Evolutionary conservation across 2,329 filamentous ascomycete genomes (phyloP).

Genomic region (Aspergillus alliaceus): DNA sequence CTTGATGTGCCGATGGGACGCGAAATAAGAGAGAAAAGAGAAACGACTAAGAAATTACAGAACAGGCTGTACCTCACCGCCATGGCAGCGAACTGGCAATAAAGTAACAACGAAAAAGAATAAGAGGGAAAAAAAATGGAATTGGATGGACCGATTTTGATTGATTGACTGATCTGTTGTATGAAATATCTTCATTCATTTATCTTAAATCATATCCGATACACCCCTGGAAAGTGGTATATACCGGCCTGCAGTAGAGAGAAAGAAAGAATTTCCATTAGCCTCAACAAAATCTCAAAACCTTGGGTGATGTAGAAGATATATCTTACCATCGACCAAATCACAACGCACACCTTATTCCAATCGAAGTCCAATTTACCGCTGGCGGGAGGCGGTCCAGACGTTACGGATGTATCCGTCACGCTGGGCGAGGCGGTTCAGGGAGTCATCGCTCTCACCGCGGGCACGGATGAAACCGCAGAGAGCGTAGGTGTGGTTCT

Average conservation of each 20-base stretch:
- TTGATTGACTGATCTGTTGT: conserved; percentile 1
- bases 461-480: conserved; percentile 97
- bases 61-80: too few relatives aligned
- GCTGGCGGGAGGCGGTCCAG: conserved; percentile 73
- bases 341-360: conserved; percentile 5
- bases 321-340: conserved; percentile 25
- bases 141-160: not conserved
- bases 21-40: not conserved
- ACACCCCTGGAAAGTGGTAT: not conserved
- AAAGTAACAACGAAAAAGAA: not conserved
- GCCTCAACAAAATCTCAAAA: not conserved
- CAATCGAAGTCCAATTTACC: conserved; percentile 33
- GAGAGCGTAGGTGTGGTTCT: conserved; percentile 96
- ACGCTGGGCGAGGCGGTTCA: conserved; percentile 94
- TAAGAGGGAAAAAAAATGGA: not conserved
- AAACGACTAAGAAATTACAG: not conserved
- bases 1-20: conserved; percentile 43
- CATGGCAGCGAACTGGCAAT: not conserved
- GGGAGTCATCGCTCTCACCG: conserved; percentile 94
- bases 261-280: not conserved
- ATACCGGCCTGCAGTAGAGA: not conserved
- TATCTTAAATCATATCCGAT: conserved; percentile 1
- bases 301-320: too few relatives aligned
- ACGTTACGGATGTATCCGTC: conserved; percentile 97
- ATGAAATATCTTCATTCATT: conserved; percentile 11